Evolutionary conservation across 352 stramenopile genomes (phyloP).

Genomic region (Thraustochytrium sp.): DNA sequence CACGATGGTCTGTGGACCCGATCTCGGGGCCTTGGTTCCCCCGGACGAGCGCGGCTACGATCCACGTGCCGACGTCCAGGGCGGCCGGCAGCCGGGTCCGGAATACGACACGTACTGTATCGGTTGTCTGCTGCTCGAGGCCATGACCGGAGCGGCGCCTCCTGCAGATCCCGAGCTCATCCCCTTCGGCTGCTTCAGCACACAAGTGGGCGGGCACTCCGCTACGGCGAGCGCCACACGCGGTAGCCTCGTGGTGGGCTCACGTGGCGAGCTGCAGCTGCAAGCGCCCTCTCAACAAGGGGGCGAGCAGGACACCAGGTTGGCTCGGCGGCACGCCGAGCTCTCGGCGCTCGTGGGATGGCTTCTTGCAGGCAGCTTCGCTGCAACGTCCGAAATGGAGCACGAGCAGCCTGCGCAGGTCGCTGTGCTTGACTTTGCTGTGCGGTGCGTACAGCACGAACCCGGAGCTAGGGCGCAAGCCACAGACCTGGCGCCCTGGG

Average conservation of each 20-base stretch:
- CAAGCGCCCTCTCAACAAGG: too few species aligned
- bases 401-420: not conserved
- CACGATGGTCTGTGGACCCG: not conserved
- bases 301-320: too few species aligned
- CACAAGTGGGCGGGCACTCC: too few species aligned
- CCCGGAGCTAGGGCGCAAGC: too few species aligned
- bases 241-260: not conserved
- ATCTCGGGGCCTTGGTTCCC: not conserved
- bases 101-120: slow-evolving; percentile 33
- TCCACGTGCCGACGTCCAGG: not conserved
- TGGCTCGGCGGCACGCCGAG: not conserved
- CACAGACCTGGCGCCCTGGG: too few species aligned
- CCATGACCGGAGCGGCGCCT: not conserved
- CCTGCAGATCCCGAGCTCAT: not conserved
- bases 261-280: slow-evolving; percentile 7
- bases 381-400: not conserved
- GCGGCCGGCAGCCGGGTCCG: not conserved
- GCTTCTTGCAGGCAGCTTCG: not conserved
- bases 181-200: not conserved
- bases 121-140: slow-evolving; percentile 24
- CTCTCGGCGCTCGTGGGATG: not conserved
- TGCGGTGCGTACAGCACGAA: too few species aligned
- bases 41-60: slow-evolving; percentile 12
- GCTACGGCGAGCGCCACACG: too few species aligned
- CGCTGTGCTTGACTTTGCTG: not conserved